Percentiles rank a stretch among this genome's conserved stretches.
phyloP scores from a whole-genome alignment of 495 filamentous ascomycete genomes.

The Aspergillus cavernicola region DNA sequence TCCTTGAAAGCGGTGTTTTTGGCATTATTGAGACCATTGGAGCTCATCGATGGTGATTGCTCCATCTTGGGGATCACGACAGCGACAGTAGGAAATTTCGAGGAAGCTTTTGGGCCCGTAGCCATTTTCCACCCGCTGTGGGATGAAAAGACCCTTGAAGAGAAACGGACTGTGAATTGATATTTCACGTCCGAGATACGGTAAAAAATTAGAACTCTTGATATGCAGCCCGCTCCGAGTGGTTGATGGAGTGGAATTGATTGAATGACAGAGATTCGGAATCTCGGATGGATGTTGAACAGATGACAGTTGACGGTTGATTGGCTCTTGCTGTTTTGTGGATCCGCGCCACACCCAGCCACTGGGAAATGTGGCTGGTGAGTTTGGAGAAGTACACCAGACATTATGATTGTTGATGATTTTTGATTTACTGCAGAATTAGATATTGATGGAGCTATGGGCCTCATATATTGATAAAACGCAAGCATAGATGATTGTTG shows the following conservation, averaged over 20 bases:
- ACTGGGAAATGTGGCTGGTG: background rate
- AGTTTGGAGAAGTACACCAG: too few relatives aligned
- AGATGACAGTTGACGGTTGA: background rate
- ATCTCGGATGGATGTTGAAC: background rate
- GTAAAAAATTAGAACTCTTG: background rate
- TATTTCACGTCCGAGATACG: background rate
- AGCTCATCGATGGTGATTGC: slow-evolving; percentile 2
- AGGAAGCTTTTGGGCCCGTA: background rate
- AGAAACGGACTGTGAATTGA: background rate
- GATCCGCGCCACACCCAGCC: background rate
- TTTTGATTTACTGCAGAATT: too few relatives aligned
- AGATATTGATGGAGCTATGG: too few relatives aligned
- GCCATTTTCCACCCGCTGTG: slow-evolving; percentile 8
- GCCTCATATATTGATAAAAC: too few relatives aligned
- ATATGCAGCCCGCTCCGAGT: background rate
- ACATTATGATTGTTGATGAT: too few relatives aligned
- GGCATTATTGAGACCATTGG: background rate
- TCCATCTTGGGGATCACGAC: slow-evolving; percentile 17
- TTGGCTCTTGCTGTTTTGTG: too few relatives aligned
- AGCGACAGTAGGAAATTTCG: slow-evolving; percentile 11
- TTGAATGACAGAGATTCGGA: too few relatives aligned
- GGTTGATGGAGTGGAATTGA: background rate
- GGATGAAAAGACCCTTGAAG: background rate
- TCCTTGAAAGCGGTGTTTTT: background rate
- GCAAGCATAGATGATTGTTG: too few relatives aligned